Percentiles rank a stretch among this genome's conserved stretches.
Conservation (phyloP, 2,329 filamentous ascomycete species). For the Apiospora aurea region DNA sequence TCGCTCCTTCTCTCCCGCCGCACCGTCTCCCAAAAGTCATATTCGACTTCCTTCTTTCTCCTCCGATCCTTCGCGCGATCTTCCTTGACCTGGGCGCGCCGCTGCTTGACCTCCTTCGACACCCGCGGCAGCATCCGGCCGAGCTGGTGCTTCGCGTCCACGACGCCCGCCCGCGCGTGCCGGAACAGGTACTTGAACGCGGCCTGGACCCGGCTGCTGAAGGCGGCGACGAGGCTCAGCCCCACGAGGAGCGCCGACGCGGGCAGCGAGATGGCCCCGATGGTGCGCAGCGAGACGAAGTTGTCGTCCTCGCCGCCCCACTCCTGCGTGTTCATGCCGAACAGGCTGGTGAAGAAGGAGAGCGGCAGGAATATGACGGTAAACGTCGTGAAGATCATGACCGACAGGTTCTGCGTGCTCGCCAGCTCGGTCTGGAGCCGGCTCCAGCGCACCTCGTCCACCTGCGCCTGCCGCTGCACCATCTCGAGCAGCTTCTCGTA, state of each 20-base stretch:
- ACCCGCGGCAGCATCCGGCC: conserved; percentile 39
- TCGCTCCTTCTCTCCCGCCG: conserved; percentile 38
- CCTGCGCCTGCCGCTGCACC: conserved; percentile 71
- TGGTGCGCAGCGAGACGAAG: conserved; percentile 51
- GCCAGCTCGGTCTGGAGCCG: conserved; percentile 69
- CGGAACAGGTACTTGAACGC: conserved; percentile 39
- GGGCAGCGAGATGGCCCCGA: conserved; percentile 57
- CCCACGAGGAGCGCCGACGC: conserved; percentile 57
- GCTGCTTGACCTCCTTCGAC: conserved; percentile 36
- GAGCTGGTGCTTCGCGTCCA: conserved; percentile 30
- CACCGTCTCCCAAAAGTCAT: conserved; percentile 51
- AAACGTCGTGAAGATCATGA: conserved; percentile 72
- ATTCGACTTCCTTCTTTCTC: conserved; percentile 42
- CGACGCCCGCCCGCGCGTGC: conserved; percentile 22
- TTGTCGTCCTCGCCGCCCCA: conserved; percentile 59
- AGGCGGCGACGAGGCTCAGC: conserved; percentile 61
- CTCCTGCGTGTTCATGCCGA: conserved; percentile 70
- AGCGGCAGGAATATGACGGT: conserved; percentile 70
- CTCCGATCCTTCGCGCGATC: conserved; percentile 32
- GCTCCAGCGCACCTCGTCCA: conserved; percentile 70
- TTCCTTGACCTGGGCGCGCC: conserved; percentile 33
- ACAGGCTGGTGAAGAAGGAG: conserved; percentile 70
- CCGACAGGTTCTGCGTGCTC: conserved; percentile 65
- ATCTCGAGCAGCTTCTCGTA: conserved; percentile 72
- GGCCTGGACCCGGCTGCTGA: conserved; percentile 55